A percentile compares a stretch with the other conserved stretches of the same genome.
Evolutionary conservation across 2,329 filamentous ascomycete species (phyloP).

Genomic region (Bipolaris gigantea): DNA sequence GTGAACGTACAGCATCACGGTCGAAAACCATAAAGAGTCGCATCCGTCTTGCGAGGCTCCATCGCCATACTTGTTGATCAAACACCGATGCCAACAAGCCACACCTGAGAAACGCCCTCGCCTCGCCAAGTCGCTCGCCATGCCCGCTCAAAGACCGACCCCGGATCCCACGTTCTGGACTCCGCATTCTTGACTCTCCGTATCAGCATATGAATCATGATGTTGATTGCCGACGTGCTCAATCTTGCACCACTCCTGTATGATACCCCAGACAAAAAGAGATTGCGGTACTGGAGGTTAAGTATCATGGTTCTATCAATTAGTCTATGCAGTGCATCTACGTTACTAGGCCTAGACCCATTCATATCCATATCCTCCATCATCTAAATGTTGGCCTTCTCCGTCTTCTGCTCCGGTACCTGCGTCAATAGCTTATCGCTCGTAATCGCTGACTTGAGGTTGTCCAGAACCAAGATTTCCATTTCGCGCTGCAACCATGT

Average conservation of each 20-base stretch:
- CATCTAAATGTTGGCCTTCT: constrained; percentile 34
- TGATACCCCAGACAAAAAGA: not conserved
- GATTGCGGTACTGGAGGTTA: not conserved
- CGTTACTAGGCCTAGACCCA: not conserved
- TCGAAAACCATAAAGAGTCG: constrained; percentile 1
- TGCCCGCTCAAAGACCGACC: constrained; percentile 24
- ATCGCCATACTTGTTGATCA: not conserved
- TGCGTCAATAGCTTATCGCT: constrained; percentile 61
- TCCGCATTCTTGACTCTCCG: constrained; percentile 3
- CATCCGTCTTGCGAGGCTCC: constrained; percentile 4
- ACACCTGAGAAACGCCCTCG: not conserved
- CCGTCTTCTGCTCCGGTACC: constrained; percentile 60
- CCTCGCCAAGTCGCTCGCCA: constrained; percentile 1
- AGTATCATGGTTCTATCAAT: constrained; percentile 6
- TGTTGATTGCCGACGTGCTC: too few relatives aligned
- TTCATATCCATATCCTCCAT: not conserved
- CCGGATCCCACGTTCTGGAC: constrained; percentile 14
- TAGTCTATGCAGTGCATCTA: constrained; percentile 7
- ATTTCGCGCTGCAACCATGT: constrained; percentile 52
- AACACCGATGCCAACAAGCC: not conserved
- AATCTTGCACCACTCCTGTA: not conserved
- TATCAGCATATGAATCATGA: not conserved
- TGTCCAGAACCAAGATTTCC: constrained; percentile 62
- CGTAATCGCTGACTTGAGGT: constrained; percentile 60
- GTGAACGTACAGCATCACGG: not conserved